These are phyloP conservation scores for Oxyria digyna DNA, from an alignment of 148 eudicot genomes.

Conservation along the genomic window DNA sequence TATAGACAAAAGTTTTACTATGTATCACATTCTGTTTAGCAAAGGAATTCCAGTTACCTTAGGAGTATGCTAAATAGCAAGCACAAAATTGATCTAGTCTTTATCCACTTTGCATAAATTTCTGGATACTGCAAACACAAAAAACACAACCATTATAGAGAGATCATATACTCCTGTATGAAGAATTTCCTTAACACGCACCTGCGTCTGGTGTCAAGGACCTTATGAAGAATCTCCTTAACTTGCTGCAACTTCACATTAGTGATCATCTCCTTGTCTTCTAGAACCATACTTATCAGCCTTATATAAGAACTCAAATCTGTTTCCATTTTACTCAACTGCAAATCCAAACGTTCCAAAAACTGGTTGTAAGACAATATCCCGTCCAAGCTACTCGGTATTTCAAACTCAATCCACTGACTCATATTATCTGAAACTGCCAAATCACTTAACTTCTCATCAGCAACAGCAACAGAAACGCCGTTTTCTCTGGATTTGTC, in stretches of 20 bases:
- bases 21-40: background rate
- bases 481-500: constrained; percentile 12
- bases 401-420: constrained; percentile 11
- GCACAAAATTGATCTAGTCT: background rate
- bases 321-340: constrained; percentile 43
- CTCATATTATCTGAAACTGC: constrained; percentile 11
- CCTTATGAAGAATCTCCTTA: constrained; percentile 34
- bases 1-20: background rate
- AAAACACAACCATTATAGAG: background rate
- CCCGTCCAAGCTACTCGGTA: constrained; percentile 16
- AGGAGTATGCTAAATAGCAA: background rate
- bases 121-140: background rate
- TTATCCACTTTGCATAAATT: background rate
- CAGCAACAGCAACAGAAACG: constrained; percentile 7
- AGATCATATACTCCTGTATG: too few species aligned
- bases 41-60: background rate
- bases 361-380: constrained; percentile 46
- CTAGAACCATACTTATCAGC: constrained; percentile 25
- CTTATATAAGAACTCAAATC: constrained; percentile 38
- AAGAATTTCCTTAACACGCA: constrained; percentile 2
- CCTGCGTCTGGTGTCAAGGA: constrained; percentile 57
- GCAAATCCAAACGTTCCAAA: constrained; percentile 40
- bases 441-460: constrained; percentile 6
- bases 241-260: constrained; percentile 33
- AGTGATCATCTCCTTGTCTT: constrained; percentile 24